Evolutionary conservation across 1,284 basidiomycete genomes (phyloP).

Genomic region (Ganoderma sinense): DNA sequence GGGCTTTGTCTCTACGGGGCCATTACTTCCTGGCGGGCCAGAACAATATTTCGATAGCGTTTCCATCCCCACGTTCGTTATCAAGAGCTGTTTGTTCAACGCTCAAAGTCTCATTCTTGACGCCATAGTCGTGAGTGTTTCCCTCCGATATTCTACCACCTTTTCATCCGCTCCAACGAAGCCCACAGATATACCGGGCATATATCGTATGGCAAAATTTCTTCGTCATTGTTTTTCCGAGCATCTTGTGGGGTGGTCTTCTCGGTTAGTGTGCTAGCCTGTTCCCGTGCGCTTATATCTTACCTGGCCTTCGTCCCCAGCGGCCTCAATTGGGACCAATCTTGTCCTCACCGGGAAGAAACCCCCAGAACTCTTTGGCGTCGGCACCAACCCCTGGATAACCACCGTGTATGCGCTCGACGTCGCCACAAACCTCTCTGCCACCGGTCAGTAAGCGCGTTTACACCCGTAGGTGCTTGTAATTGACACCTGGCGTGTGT

Average conservation of each 20-base stretch:
- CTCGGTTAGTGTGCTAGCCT: slow-evolving; percentile 19
- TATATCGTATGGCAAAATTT: slow-evolving; percentile 39
- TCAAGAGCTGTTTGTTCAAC: slow-evolving; percentile 40
- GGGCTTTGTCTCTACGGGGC: slow-evolving; percentile 27
- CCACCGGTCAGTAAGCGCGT: slow-evolving; percentile 33
- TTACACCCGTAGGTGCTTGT: not conserved
- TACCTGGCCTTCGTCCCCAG: not conserved
- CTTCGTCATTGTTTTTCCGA: slow-evolving; percentile 34
- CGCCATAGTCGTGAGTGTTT: slow-evolving; percentile 38
- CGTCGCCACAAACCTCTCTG: slow-evolving; percentile 39
- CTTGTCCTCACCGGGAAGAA: slow-evolving; percentile 10
- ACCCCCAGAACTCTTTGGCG: slow-evolving; percentile 27
- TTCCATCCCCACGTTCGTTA: slow-evolving; percentile 34
- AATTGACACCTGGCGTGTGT: not conserved
- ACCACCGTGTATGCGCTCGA: slow-evolving; percentile 37
- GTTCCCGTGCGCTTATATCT: not conserved
- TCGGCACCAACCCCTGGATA: slow-evolving; percentile 36
- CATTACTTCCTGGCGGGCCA: slow-evolving; percentile 17
- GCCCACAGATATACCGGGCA: slow-evolving; percentile 37
- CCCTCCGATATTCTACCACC: no score
- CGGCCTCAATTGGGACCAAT: slow-evolving; percentile 17
- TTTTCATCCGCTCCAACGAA: not conserved
- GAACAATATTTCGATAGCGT: slow-evolving; percentile 35
- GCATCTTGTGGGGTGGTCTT: slow-evolving; percentile 34
- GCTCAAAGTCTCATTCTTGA: slow-evolving; percentile 44